Percentiles rank a stretch among this genome's conserved stretches.
phyloP scores from a whole-genome alignment of 1,139 yeast species.

The Zygoascus hellenicus region DNA sequence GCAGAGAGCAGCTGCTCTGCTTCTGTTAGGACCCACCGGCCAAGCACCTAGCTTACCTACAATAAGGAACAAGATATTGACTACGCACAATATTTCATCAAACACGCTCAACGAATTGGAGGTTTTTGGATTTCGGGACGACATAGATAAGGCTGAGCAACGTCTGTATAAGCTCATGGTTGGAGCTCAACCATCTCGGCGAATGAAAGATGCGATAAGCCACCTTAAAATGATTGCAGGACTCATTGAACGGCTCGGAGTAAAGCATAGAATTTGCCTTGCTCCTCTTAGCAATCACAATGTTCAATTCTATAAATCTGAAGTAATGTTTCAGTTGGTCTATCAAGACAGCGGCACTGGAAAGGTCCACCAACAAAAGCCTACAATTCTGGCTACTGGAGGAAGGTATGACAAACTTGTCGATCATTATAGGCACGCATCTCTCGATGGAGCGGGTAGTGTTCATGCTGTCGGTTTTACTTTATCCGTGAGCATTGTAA shows the following conservation, averaged over 20 bases:
- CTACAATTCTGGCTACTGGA: slow-evolving; percentile 68
- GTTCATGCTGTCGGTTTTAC: slow-evolving; percentile 79
- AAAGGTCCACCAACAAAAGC: slow-evolving; percentile 19
- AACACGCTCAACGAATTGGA: slow-evolving; percentile 79
- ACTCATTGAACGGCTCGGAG: slow-evolving; percentile 53
- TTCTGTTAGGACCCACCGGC: slow-evolving; percentile 69
- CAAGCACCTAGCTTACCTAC: slow-evolving; percentile 63
- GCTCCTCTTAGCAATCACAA: slow-evolving; percentile 81
- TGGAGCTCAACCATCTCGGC: slow-evolving; percentile 60
- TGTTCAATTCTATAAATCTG: slow-evolving; percentile 67
- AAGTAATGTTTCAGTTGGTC: slow-evolving; percentile 84
- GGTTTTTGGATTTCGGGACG: slow-evolving; percentile 67
- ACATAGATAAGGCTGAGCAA: slow-evolving; percentile 55
- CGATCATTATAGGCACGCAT: slow-evolving; percentile 52
- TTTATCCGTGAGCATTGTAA: slow-evolving; percentile 58
- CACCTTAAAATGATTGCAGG: slow-evolving; percentile 54
- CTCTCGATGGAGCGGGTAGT: slow-evolving; percentile 40
- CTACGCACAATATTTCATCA: slow-evolving; percentile 69
- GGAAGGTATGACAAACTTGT: slow-evolving; percentile 82
- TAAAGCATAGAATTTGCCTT: slow-evolving; percentile 45
- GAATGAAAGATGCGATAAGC: slow-evolving; percentile 56
- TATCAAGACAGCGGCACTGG: slow-evolving; percentile 40
- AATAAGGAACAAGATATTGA: slow-evolving; percentile 56
- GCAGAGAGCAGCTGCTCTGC: slow-evolving; percentile 61
- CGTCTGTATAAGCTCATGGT: slow-evolving; percentile 65